A percentile compares a stretch with the other conserved stretches of the same genome.
Conservation (phyloP, 495 filamentous ascomycete genomes). For the Aspergillus carlsbadensis region DNA sequence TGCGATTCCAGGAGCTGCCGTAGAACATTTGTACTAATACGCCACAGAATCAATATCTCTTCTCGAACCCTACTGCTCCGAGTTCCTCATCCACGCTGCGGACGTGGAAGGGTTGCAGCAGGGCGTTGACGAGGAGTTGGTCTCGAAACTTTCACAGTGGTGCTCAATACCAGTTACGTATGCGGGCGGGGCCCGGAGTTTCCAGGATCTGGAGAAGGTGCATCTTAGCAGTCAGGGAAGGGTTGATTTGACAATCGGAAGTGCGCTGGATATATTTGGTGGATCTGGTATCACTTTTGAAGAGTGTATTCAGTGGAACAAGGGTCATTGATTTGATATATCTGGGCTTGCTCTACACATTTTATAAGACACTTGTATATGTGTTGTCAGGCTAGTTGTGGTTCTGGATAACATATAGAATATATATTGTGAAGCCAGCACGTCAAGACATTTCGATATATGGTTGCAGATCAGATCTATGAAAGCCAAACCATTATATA, state of each 20-base stretch:
- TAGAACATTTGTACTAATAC: conserved; percentile 8
- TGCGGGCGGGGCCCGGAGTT: conserved; percentile 82
- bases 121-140: conserved; percentile 85
- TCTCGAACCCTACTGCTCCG: conserved; percentile 86
- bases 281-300: conserved; percentile 80
- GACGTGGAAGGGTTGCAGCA: conserved; percentile 91
- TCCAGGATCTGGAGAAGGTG: conserved; percentile 78
- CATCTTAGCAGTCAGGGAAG: conserved; percentile 72
- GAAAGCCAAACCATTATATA: background rate
- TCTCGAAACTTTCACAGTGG: conserved; percentile 75
- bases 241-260: conserved; percentile 94
- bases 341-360: background rate
- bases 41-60: conserved; percentile 68
- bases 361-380: background rate
- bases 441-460: background rate
- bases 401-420: background rate
- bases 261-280: conserved; percentile 93
- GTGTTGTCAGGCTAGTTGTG: background rate
- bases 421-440: background rate
- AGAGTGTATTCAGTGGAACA: conserved; percentile 89
- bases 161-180: conserved; percentile 92
- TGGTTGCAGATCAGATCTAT: background rate
- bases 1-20: background rate
- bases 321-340: conserved; percentile 24
- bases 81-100: conserved; percentile 98